Evolutionary conservation across 257 asterid species (phyloP), one percentile per base, ranked within the genome.

Genomic region (Penstemon newberryi): DNA sequence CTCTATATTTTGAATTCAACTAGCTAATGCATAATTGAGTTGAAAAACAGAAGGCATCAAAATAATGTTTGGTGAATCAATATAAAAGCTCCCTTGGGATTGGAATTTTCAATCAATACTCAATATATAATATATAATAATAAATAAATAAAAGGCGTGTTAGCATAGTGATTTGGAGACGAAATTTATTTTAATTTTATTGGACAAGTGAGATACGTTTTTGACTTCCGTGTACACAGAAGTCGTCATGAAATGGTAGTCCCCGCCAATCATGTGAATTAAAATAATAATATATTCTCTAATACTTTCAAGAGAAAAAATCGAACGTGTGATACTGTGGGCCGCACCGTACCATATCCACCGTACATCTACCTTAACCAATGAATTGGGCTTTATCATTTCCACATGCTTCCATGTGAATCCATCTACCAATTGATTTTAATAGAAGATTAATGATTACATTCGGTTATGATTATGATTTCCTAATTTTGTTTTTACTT

Each of bases 161-260:
- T 15, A 8, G 38, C 40, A 38, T 7, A 18, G 12, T 12, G 13
- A 47, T 11, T 50, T 56, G 6, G 18, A 12, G 45, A n/a, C 46
- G 9, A 38, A 19, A 2, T 39, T 15, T 38, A 36, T 59, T 63
- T 73, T 57, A 69, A 36, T 59, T 63, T 73, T 57, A 69, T 62
- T 67, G 46, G 59, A 44, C 40, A 69, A 70, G 60, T 75, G 41
- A 57, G 79, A 75, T 70, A 75, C 73, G 79, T 42, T 65, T 56
- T 75, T 70, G 79, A 75, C 79, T 75, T 75, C 67, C 42, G 65
- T 58, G 75, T 60, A 70, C 45, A 25, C 44, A 12, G 19, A 61
- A 13, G 5, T 3, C 63, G 47, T 54, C 46, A 36, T 12, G 11
- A 54, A 46, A 36, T 56, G 39, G 38, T 60, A 49, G 65, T 66